Percentiles rank a stretch among this genome's conserved stretches.
These are phyloP conservation scores for Linum tenue DNA, from an alignment of 345 rosid species.

Conservation along the genomic window DNA sequence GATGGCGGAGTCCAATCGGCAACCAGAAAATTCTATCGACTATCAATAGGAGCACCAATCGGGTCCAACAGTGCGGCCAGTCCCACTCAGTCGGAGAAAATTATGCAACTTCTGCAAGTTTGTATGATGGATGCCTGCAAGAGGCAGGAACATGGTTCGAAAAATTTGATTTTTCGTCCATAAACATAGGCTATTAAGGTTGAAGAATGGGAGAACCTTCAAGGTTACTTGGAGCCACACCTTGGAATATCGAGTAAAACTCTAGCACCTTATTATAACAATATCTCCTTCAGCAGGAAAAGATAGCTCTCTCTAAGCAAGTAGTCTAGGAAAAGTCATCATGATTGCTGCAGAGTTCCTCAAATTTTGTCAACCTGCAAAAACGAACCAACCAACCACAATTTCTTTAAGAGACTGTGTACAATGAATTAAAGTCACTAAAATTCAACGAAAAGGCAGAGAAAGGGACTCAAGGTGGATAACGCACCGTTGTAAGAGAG, in stretches of 20 bases:
- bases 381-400: background rate
- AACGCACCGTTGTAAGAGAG: conserved; percentile 64
- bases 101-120: background rate
- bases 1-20: background rate
- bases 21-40: background rate
- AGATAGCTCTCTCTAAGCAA: background rate
- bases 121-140: too few species aligned
- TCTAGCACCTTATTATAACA: too few species aligned
- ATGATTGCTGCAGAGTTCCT: conserved; percentile 36
- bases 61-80: background rate
- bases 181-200: too few species aligned
- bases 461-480: conserved; percentile 3
- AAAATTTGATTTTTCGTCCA: too few species aligned
- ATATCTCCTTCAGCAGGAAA: too few species aligned
- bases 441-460: background rate
- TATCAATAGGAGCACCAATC: background rate
- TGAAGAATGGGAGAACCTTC: too few species aligned
- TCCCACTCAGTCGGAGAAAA: background rate
- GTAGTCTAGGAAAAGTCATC: background rate
- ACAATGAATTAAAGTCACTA: background rate
- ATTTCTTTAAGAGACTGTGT: background rate
- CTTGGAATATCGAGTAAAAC: too few species aligned
- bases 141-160: background rate
- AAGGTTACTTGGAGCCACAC: too few species aligned
- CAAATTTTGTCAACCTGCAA: conserved; percentile 44